phyloP scores from a whole-genome alignment of 176 grass and related monocot genomes.

The Avena atlantica region DNA sequence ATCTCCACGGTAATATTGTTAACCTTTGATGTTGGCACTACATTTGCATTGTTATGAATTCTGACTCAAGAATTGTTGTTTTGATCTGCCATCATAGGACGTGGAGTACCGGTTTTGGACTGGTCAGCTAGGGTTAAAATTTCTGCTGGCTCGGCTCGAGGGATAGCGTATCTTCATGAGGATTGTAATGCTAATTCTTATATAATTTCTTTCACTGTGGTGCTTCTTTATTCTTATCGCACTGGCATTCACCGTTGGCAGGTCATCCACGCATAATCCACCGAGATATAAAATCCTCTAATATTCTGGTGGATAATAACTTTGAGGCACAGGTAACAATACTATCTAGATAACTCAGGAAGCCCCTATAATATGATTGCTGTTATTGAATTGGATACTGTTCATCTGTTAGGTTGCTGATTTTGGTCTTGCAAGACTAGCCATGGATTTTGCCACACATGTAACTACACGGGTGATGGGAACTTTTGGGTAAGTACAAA shows the following conservation, averaged over 20 bases:
- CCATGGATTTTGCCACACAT: slow-evolving; percentile 81
- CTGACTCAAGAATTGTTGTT: neutral
- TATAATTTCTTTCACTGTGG: neutral
- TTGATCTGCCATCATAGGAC: slow-evolving; percentile 47
- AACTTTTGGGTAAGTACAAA: slow-evolving; percentile 84
- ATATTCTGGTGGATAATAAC: slow-evolving; percentile 89
- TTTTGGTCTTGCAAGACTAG: slow-evolving; percentile 96
- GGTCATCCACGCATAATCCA: slow-evolving; percentile 96
- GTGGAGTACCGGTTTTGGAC: slow-evolving; percentile 66
- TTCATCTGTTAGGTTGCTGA: slow-evolving; percentile 72
- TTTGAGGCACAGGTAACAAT: slow-evolving; percentile 87
- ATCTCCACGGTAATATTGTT: slow-evolving; percentile 77
- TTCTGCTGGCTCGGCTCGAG: slow-evolving; percentile 78
- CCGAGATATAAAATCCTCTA: slow-evolving; percentile 98
- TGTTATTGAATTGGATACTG: neutral
- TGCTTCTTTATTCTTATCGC: slow-evolving; percentile 27
- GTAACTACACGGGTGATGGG: slow-evolving; percentile 99
- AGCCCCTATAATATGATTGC: neutral
- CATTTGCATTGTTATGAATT: neutral
- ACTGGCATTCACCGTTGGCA: slow-evolving; percentile 42
- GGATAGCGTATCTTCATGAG: slow-evolving; percentile 97
- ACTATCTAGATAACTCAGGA: slow-evolving; percentile 3
- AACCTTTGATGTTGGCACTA: slow-evolving; percentile 2
- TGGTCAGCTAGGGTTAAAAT: slow-evolving; percentile 94
- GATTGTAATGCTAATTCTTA: slow-evolving; percentile 74